Evolutionary conservation across 73 alveolate genomes (phyloP).

Genomic region (Paramecium pentaurelia): DNA sequence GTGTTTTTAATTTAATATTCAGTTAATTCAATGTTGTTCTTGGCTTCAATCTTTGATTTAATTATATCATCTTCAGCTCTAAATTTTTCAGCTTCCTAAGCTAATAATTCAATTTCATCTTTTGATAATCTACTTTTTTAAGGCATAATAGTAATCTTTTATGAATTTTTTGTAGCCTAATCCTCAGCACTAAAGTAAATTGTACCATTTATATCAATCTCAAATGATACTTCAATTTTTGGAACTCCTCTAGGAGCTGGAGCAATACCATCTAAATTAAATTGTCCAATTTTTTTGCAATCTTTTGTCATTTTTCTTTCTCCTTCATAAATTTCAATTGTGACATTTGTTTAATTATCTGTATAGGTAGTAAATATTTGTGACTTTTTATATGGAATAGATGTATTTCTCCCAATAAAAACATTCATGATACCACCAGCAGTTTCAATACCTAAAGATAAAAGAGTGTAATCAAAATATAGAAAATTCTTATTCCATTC

Average conservation of each 20-base stretch:
- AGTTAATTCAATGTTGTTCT: slow-evolving; percentile 75
- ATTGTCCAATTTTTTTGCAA: slow-evolving; percentile 93
- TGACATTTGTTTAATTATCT: slow-evolving; percentile 96
- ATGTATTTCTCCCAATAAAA: slow-evolving; percentile 92
- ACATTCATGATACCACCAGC: slow-evolving; percentile 99
- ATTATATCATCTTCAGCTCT: slow-evolving; percentile 76
- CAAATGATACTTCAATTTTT: slow-evolving; percentile 93
- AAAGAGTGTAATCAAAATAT: slow-evolving; percentile 89
- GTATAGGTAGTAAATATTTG: slow-evolving; percentile 94
- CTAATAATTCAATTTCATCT: slow-evolving; percentile 85
- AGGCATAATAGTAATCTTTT: slow-evolving; percentile 92
- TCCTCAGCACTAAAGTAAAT: slow-evolving; percentile 93
- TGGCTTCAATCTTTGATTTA: slow-evolving; percentile 78
- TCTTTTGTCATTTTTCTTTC: slow-evolving; percentile 95
- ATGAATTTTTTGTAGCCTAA: slow-evolving; percentile 92
- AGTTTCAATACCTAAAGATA: slow-evolving; percentile 96
- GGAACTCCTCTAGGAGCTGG: slow-evolving; percentile 97
- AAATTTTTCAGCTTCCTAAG: slow-evolving; percentile 85
- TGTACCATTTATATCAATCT: slow-evolving; percentile 94
- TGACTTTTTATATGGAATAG: slow-evolving; percentile 92
- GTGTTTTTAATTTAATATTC: slow-evolving; percentile 73
- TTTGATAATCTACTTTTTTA: slow-evolving; percentile 89
- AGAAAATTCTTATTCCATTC: slow-evolving; percentile 72
- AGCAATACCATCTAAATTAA: slow-evolving; percentile 92
- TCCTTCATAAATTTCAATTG: slow-evolving; percentile 97